A percentile compares a stretch with the other conserved stretches of the same genome.
Evolutionary conservation across 768 basidiomycete genomes (phyloP).

Genomic region (Pulveroboletus ravenelii): DNA sequence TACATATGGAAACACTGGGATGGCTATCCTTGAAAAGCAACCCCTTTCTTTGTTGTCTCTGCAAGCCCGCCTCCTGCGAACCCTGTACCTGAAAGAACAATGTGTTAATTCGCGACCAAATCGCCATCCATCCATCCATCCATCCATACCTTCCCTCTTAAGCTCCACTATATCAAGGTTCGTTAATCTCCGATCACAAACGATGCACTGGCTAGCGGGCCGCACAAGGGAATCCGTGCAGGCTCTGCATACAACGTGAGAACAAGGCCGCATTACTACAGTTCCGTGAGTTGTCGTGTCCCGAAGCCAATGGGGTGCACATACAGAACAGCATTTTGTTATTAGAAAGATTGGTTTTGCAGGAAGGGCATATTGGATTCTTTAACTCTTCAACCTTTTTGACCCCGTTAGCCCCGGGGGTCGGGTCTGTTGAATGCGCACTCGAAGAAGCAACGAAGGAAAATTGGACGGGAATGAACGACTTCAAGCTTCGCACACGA

Average conservation of each 20-base stretch:
- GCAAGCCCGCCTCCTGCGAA: constrained; percentile 93
- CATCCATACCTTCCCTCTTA: constrained; percentile 74
- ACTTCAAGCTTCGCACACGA: constrained; percentile 59
- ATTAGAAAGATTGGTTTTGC: constrained; percentile 81
- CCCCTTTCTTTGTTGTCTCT: constrained; percentile 74
- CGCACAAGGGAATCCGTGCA: constrained; percentile 86
- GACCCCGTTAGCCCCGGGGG: constrained; percentile 31
- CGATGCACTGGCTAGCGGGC: constrained; percentile 75
- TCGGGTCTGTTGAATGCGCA: constrained; percentile 36
- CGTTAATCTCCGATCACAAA: constrained; percentile 66
- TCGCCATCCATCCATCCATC: neutral
- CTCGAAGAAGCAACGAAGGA: constrained; percentile 42
- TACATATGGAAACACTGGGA: constrained; percentile 1
- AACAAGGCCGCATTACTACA: constrained; percentile 79
- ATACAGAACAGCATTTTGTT: constrained; percentile 64
- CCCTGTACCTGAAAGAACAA: constrained; percentile 62
- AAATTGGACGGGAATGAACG: constrained; percentile 77
- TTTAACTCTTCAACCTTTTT: constrained; percentile 49
- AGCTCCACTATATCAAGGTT: constrained; percentile 78
- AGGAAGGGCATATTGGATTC: constrained; percentile 80
- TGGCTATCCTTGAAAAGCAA: constrained; percentile 78
- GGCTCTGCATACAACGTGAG: constrained; percentile 87
- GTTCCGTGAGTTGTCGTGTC: neutral
- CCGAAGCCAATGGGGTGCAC: constrained; percentile 23
- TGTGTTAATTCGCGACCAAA: neutral